These are phyloP conservation scores for Irpex lacteus DNA, from an alignment of 1,284 basidiomycete genomes.

Conservation along the genomic window DNA sequence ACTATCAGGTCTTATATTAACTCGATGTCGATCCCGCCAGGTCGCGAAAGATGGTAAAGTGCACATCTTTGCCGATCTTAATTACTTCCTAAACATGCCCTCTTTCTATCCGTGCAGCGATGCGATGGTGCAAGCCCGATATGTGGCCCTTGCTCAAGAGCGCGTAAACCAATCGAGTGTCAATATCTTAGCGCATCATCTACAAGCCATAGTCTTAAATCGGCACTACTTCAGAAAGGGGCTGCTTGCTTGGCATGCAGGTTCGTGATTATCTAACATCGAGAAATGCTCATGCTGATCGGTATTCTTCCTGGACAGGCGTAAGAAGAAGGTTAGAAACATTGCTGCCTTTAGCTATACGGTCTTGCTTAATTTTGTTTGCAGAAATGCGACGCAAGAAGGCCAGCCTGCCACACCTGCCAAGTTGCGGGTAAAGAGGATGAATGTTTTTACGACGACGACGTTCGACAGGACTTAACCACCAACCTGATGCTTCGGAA, in stretches of 20 bases:
- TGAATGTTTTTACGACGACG: conserved; percentile 27
- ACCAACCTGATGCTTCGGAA: conserved; percentile 21
- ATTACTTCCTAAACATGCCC: not conserved
- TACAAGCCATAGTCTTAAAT: conserved; percentile 15
- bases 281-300: not conserved
- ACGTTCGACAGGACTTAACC: conserved; percentile 19
- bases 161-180: conserved; percentile 24
- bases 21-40: conserved; percentile 8
- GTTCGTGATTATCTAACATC: conserved; percentile 11
- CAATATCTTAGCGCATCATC: conserved; percentile 15
- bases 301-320: conserved; percentile 13
- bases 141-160: conserved; percentile 27
- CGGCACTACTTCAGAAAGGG: conserved; percentile 26
- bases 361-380: not conserved
- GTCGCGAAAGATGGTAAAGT: conserved; percentile 24
- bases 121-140: conserved; percentile 24
- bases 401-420: conserved; percentile 27
- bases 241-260: conserved; percentile 27
- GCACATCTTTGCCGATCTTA: not conserved
- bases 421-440: conserved; percentile 26
- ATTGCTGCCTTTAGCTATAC: not conserved
- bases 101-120: conserved; percentile 12
- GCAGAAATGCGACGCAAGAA: conserved; percentile 28
- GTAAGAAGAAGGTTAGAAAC: conserved; percentile 26
- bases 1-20: not conserved